phyloP scores from a whole-genome alignment of 1,139 yeast genomes.

The Pichia cactophila region DNA sequence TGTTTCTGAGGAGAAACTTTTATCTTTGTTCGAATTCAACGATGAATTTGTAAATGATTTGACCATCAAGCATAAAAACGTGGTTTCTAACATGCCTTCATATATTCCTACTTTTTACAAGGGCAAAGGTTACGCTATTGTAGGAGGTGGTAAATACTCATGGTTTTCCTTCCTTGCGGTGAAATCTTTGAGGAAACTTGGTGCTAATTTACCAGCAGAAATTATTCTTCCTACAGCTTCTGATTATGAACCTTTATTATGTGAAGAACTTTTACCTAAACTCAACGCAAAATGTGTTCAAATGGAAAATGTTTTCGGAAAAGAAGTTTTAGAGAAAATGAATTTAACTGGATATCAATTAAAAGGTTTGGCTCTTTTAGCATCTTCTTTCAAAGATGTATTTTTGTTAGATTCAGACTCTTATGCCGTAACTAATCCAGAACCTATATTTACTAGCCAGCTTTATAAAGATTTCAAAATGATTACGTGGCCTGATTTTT shows the following conservation, averaged over 20 bases:
- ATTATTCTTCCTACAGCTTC: slow-evolving; percentile 46
- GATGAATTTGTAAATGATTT: slow-evolving; percentile 23
- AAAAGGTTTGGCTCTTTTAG: slow-evolving; percentile 45
- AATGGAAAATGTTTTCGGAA: slow-evolving; percentile 31
- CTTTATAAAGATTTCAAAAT: slow-evolving; percentile 22
- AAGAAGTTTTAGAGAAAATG: slow-evolving; percentile 26
- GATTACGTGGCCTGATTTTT: slow-evolving; percentile 59
- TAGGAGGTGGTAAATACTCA: slow-evolving; percentile 56
- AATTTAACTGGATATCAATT: slow-evolving; percentile 45
- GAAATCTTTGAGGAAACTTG: slow-evolving; percentile 44
- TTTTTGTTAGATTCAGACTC: slow-evolving; percentile 47
- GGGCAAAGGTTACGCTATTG: slow-evolving; percentile 53
- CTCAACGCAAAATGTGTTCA: slow-evolving; percentile 47
- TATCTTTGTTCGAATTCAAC: slow-evolving; percentile 19
- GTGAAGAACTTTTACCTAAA: slow-evolving; percentile 40
- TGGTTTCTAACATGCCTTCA: slow-evolving; percentile 19
- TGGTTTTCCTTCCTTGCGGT: slow-evolving; percentile 50
- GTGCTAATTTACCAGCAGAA: slow-evolving; percentile 53
- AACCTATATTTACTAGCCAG: slow-evolving; percentile 31
- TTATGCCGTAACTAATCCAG: slow-evolving; percentile 43
- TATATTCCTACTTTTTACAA: slow-evolving; percentile 22
- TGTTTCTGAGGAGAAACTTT: slow-evolving; percentile 20
- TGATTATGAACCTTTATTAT: slow-evolving; percentile 44
- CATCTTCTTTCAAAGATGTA: slow-evolving; percentile 44
- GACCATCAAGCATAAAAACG: slow-evolving; percentile 22